Base-by-base conservation (phyloP, 495 filamentous ascomycete genomes). In the Penicillium manginii region DNA sequence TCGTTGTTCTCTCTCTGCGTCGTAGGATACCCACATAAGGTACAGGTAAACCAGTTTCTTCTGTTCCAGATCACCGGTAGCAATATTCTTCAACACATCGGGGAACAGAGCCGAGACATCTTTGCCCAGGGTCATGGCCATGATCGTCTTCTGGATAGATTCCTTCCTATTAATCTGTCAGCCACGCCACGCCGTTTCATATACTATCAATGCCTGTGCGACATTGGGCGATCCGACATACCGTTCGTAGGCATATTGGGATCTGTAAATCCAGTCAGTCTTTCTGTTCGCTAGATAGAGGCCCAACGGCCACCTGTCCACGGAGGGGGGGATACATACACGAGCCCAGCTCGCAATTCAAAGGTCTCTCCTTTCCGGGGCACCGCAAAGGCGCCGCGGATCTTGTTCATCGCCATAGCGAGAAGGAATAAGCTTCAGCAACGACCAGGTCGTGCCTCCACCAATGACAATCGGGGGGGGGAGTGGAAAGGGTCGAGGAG, bases 41-140 rank as follows among this genome's bases (percentile, higher is more conserved):
- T 99, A 99, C 29, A 99, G 83, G 72, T 99, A 99, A 12, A 99
- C 94, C 61, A 99, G 88, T 81, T 99, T 99, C 84, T 99, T 99
- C 81, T 99, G 94, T 71, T 98, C 94, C 56, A 99, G 77, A 73
- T 99, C 94, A 26, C 77, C 78, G 7, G 94, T 98, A 45, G 96
- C 93, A 75, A 99, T 98, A 64, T 99, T 99, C 81, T 99, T 99
- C 58, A 99, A 84, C 12, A 99, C 93, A 67, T 99, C 94, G 17
- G 94, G 94, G 74, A 99, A 99, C 35, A 99, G 81, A 29, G 92
- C 90, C 50, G 94, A 99, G 35, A 99, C 94, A 75, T 99, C 94
- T 73, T 99, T 99, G 62, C 94, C 94, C 55, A 99, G 78, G 0
- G 94, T 99, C 94, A 99, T 99, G 65, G 94, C 89, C 91, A 97